Evolutionary conservation across 192 early-diverging fungal species (phyloP), one percentile per base, ranked within the genome.

Genomic region (Pilaira anomala): DNA sequence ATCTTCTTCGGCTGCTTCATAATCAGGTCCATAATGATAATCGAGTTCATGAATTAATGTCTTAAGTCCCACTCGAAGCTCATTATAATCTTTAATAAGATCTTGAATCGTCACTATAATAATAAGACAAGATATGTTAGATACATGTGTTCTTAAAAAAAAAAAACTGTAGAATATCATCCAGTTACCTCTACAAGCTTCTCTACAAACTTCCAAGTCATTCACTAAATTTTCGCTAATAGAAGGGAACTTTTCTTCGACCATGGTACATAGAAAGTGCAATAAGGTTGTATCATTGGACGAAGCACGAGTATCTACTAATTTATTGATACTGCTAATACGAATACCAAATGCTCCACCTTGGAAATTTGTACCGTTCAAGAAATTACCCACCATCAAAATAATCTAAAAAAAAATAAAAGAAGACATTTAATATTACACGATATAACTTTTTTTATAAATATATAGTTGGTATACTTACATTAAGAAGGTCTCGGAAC

Each of bases 311-410:
- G 92, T 93, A 58, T 93, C 92, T 40, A 93, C 88, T 73, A 91
- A 72, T 74, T 90, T 90, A 61, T 93, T 93, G n/a, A 93, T 87
- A 80, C 89, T 90, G 3, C 82, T 80, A 70, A 91, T 89, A 72
- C 85, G 89, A 63, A 92, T 88, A 18, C 92, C 92, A 76, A 88
- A 92, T 0, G 92, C 92, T 8, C 89, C 91, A 29, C 92, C 92
- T 49, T 90, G 85, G 71, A 88, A 85, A 6, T 84, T 83, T 0
- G 78, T 77, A 1, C 89, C 86, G 62, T 93, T 93, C 85, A 93
- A 89, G 75, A 83, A 93, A 75, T 93, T 93, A 48, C 91, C 91
- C 19, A 91, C 76, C 56, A 88, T 80, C 39, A 93, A 74, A 55
- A 93, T 88, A 41, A 91, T 53, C 79, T 81, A 63, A 45, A 19